Evolutionary conservation across 352 stramenopile species (phyloP), one percentile per base, ranked within the genome.

Genomic region (Halophytophthora batemanensis): DNA sequence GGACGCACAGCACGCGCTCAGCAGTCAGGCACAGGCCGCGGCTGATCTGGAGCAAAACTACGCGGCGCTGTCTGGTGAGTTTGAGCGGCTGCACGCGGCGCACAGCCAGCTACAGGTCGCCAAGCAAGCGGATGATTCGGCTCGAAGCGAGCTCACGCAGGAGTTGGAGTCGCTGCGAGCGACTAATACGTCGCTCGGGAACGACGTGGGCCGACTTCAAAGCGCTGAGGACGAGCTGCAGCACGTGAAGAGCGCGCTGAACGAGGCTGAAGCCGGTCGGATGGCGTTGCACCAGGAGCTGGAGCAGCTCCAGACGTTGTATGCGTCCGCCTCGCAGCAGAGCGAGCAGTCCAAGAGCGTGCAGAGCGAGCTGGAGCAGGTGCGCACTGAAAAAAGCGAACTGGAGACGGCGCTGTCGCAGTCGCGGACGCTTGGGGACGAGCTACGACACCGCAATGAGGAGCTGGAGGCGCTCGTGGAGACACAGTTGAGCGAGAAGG

Each of bases 1-100:
- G 36, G 61, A 76, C n/a, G 46, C 69, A 25, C 59, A 45, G 10
- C 62, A 64, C 36, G 55, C 53, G 47, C 42, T 50, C 14, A 63
- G 72, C 37, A 64, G 70, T 13, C 64, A 68, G 38, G 48, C 58
- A 14, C 64, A 74, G 29, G 41, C 66, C 23, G 50, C 70, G 39
- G 64, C 57, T 13, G 67, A 74, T 41, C 38, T 77, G 10, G 67
- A 74, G 37, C 59, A 72, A 2, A 79, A 74, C 35, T 65, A 75
- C 31, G 59, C 42, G n/a, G 65, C 61, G n/a, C 57, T 74, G 28
- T 71, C 57, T 2, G 66, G 50, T 35, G 68, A 77, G 47, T 73
- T 69, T 50, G 67, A 77, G 21, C 67, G 66, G 15, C 56, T 77
- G 43, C 61, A 56, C 18, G 48, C 53, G 42, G 49, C 42, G 2